These are phyloP conservation scores for Neopestalotiopsis sp. DNA, from an alignment of 2,329 filamentous ascomycete genomes.

Conservation along the genomic window DNA sequence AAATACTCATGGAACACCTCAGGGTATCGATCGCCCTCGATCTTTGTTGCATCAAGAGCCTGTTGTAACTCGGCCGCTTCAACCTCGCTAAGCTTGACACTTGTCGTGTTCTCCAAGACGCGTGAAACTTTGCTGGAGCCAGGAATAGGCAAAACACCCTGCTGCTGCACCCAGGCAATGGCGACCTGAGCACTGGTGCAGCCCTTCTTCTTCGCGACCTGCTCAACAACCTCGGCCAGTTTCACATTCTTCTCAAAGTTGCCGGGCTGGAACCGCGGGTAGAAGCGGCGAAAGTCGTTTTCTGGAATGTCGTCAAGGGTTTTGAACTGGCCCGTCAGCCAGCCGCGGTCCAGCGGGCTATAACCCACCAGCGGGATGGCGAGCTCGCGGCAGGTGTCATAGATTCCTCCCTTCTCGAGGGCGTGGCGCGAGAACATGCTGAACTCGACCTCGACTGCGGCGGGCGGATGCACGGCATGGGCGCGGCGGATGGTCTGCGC, in stretches of 20 bases:
- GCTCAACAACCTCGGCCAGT: slow-evolving; percentile 53
- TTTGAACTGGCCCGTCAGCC: slow-evolving; percentile 55
- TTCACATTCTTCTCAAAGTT: slow-evolving; percentile 60
- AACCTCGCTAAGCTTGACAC: slow-evolving; percentile 40
- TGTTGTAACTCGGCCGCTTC: slow-evolving; percentile 45
- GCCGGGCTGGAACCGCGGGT: slow-evolving; percentile 56
- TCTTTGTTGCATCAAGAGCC: slow-evolving; percentile 28
- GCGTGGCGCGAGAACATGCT: slow-evolving; percentile 41
- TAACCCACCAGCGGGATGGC: slow-evolving; percentile 66
- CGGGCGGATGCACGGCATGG: slow-evolving; percentile 41
- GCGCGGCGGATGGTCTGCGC: slow-evolving; percentile 47
- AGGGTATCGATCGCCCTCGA: slow-evolving; percentile 41
- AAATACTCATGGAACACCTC: background rate
- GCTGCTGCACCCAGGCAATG: slow-evolving; percentile 49
- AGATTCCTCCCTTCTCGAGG: background rate
- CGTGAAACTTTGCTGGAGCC: background rate
- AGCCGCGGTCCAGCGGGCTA: slow-evolving; percentile 54
- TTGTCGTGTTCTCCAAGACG: slow-evolving; percentile 26
- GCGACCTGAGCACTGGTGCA: slow-evolving; percentile 58
- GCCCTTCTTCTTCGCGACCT: slow-evolving; percentile 53
- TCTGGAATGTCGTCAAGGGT: slow-evolving; percentile 50
- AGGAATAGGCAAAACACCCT: background rate
- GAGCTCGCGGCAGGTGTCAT: slow-evolving; percentile 48
- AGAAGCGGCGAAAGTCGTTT: slow-evolving; percentile 41
- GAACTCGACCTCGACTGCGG: slow-evolving; percentile 52